Conservation (phyloP, 2,329 filamentous ascomycete species). For the Allantophomopsis cytisporea region DNA sequence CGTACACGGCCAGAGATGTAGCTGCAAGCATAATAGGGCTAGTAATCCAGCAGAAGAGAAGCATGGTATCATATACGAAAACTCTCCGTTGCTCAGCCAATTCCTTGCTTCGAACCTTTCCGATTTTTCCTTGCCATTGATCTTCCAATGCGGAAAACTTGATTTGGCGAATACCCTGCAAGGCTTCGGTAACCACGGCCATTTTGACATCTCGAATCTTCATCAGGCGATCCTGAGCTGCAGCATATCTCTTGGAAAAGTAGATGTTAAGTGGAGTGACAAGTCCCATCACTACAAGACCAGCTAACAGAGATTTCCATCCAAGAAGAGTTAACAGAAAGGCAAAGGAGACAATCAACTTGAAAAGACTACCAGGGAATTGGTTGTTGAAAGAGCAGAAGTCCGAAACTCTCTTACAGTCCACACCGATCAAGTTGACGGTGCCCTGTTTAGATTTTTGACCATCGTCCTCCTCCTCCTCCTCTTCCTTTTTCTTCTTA, state of each 20-base stretch:
- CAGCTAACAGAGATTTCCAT: constrained; percentile 53
- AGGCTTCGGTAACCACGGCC: constrained; percentile 60
- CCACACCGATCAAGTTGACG: constrained; percentile 69
- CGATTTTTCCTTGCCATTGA: constrained; percentile 62
- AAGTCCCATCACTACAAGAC: constrained; percentile 48
- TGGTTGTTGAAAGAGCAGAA: constrained; percentile 55
- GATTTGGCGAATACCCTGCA: constrained; percentile 72
- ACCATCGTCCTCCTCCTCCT: constrained; percentile 25
- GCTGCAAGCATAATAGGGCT: constrained; percentile 64
- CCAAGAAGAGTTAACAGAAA: constrained; percentile 61
- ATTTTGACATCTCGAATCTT: constrained; percentile 64
- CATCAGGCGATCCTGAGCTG: constrained; percentile 58
- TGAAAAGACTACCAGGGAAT: constrained; percentile 47
- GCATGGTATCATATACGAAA: constrained; percentile 47
- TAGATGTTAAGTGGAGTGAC: constrained; percentile 57
- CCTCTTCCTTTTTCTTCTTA: constrained; percentile 13
- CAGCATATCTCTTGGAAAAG: constrained; percentile 49
- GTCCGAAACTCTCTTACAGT: constrained; percentile 54
- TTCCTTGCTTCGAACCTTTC: constrained; percentile 50
- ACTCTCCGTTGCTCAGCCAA: constrained; percentile 51
- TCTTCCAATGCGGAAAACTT: constrained; percentile 69
- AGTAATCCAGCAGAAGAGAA: constrained; percentile 57
- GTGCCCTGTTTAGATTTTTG: constrained; percentile 55
- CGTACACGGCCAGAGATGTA: constrained; percentile 56
- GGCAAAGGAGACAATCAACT: constrained; percentile 48